Evolutionary conservation across 257 asterid species (phyloP), one percentile per base, ranked within the genome.

Genomic region (Nicotiana undulata): DNA sequence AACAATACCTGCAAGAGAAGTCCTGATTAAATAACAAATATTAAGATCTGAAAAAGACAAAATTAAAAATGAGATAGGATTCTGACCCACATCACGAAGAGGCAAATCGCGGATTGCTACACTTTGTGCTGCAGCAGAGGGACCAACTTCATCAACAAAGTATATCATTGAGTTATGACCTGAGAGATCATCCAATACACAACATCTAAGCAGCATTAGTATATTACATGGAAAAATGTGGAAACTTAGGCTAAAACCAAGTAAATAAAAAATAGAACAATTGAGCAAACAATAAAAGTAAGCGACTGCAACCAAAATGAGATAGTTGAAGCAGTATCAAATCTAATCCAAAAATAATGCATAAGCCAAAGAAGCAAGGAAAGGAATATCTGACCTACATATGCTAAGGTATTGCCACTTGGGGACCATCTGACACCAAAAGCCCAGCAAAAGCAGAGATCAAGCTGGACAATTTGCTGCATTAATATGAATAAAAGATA

Each of bases 71-170:
- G 84, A 89, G 94, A 87, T 86, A 82, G 94, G 95, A 91, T 90
- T 93, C 97, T 90, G 98, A 96, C 98, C 99, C 98, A 94, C 99
- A 94, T 96, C 98, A 86, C 98, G 98, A 88, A 96, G 99, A 55
- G 98, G 99, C 95, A 96, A 90, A 91, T 94, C 96, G 81, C 97
- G 98, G 86, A 91, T 86, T 79, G 98, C 94, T 82, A 96, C 92
- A 85, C 90, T 94, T 89, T 94, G 99, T 76, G 98, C 98, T 76
- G 95, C 92, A 82, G 99, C 98, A 86, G 98, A 91, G 86, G 97
- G 88, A 20, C 99, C 98, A 77, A 94, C 91, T 81, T 96, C 99
- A 84, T 94, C 99, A 77, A 89, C 98, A 77, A 96, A 94, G 90
- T 96, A 96, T 82, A 96, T 91, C 99, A 94, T 96, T 46, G 99